These are phyloP conservation scores for Stemphylium beticola DNA, from an alignment of 2,329 filamentous ascomycete species.

Conservation along the genomic window DNA sequence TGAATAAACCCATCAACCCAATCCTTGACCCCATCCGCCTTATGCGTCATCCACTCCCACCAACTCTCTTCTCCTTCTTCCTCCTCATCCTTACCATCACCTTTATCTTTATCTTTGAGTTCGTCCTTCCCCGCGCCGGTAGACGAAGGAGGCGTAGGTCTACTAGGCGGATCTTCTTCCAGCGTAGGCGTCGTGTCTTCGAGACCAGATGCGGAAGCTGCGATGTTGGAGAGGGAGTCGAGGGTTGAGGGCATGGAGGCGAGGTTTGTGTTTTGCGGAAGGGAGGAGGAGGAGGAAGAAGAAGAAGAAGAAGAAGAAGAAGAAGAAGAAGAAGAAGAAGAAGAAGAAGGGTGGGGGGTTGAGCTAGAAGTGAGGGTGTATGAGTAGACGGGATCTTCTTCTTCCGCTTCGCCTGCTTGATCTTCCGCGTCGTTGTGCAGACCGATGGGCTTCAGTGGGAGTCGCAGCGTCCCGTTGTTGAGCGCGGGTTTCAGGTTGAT, in stretches of 20 bases:
- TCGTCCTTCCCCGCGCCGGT: constrained; percentile 6
- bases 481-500: constrained; percentile 73
- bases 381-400: constrained; percentile 55
- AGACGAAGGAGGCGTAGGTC: constrained; percentile 18
- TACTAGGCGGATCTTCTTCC: neutral
- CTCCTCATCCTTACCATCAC: neutral
- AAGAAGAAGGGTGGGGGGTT: constrained; percentile 8
- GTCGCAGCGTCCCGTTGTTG: constrained; percentile 85
- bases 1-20: constrained; percentile 47
- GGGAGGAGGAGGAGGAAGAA: neutral
- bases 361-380: neutral
- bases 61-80: constrained; percentile 23
- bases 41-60: constrained; percentile 49
- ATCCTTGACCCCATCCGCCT: constrained; percentile 42
- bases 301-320: constrained; percentile 43
- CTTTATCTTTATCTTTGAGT: neutral
- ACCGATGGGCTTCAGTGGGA: constrained; percentile 70
- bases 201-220: constrained; percentile 30
- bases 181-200: constrained; percentile 19
- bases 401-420: constrained; percentile 46
- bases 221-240: constrained; percentile 29
- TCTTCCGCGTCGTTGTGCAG: constrained; percentile 57
- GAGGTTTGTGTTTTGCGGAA: constrained; percentile 6
- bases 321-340: constrained; percentile 41
- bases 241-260: constrained; percentile 25